A percentile compares a stretch with the other conserved stretches of the same genome.
phyloP scores from a whole-genome alignment of 306 rosid genomes.

The Fragaria iinumae region DNA sequence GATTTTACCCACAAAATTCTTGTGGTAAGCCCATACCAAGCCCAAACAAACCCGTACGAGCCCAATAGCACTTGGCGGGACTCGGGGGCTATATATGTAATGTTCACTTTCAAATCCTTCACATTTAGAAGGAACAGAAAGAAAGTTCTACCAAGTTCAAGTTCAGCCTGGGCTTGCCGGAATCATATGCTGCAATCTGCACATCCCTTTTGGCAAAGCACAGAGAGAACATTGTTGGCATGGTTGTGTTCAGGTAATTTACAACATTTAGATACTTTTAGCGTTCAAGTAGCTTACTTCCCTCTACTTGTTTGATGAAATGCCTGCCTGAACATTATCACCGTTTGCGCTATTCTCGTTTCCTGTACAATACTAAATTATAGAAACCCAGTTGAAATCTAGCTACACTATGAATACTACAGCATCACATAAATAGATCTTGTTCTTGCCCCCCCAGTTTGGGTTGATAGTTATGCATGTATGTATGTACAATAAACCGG shows the following conservation, averaged over 20 bases:
- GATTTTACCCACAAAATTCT: background rate
- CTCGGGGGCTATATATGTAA: background rate
- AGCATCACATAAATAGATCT: background rate
- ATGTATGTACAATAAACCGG: background rate
- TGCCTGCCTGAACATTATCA: conserved; percentile 20
- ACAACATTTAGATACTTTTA: background rate
- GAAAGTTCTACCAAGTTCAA: background rate
- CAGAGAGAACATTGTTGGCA: background rate
- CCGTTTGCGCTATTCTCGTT: background rate
- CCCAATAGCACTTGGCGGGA: background rate
- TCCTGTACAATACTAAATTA: background rate
- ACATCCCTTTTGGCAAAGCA: background rate
- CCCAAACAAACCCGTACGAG: background rate
- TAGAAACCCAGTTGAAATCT: conserved; percentile 7
- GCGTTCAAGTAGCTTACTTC: background rate
- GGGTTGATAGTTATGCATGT: conserved; percentile 20
- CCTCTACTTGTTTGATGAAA: conserved; percentile 36
- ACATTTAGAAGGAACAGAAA: background rate
- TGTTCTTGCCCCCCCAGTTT: conserved; percentile 7
- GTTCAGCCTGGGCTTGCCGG: background rate
- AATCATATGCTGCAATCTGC: background rate
- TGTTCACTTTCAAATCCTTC: background rate
- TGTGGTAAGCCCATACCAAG: too few relatives aligned
- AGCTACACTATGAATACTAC: background rate
- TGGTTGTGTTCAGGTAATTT: background rate